Base-by-base conservation (phyloP, 2,329 filamentous ascomycete species). In the Colletotrichum sojae region DNA sequence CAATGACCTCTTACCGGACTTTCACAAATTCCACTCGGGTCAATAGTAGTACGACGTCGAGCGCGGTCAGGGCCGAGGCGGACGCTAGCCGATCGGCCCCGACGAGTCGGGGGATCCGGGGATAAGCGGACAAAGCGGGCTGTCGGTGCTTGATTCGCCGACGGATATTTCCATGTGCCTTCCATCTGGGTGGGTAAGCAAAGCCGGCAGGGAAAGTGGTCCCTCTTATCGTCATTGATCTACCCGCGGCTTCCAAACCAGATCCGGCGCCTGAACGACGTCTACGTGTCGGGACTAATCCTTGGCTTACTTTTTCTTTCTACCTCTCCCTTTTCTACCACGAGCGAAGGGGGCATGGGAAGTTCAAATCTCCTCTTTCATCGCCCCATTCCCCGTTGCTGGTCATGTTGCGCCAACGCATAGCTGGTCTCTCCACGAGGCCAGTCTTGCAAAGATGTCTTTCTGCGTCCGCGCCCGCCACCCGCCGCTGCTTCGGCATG, bases 341-440 rank as follows among this genome's bases (percentile, higher is more conserved):
- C 31, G 31, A 36, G 31, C 31, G 31, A 36, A 10, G 56, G 25
- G 60, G 62, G 40, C n/a, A 69, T 69, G 66, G 55, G 40, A 54
- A 40, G 25, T 45, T 55, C 13, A 40, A 20, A 27, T 25, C 49
- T 48, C 43, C 22, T 20, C 55, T 31, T 66, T 13, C 13, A 39
- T 31, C 43, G 25, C 60, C 45, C n/a, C 46, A 9, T 43, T 9
- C 49, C n/a, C 16, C 39, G 31, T 53, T 40, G 46, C 45, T 25
- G 31, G 71, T 48, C 60, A 77, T 78, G 76, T 73, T 77, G 66
- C 75, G 73, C 53, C 70, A 73, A 68, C 65, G 74, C 70, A 68
- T 75, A 73, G 72, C 73, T 53, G 74, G 71, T 61, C 72, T 75
- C 62, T 65, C 67, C 65, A 59, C 70, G 69, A 63, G 49, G 60